These are phyloP conservation scores for Exophiala bonariae DNA, from an alignment of 2,329 filamentous ascomycete species.

Conservation along the genomic window DNA sequence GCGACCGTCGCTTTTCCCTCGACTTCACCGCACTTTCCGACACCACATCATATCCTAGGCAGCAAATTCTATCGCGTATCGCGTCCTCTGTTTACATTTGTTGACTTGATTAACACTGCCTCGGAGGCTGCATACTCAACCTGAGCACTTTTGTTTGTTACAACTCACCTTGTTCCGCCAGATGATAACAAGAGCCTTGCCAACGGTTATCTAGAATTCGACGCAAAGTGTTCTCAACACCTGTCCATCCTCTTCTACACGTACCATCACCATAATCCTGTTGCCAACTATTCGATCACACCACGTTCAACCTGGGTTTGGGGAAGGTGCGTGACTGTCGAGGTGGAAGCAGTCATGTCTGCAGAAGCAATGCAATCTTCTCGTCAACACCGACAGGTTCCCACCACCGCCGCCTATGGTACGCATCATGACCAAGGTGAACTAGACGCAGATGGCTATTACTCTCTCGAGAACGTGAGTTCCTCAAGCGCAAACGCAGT, in stretches of 20 bases:
- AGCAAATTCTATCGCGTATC: too few species aligned
- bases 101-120: background rate
- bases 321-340: constrained; percentile 10
- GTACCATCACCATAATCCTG: too few species aligned
- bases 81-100: background rate
- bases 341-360: constrained; percentile 17
- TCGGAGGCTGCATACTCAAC: too few species aligned
- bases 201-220: too few species aligned
- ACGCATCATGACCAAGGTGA: constrained; percentile 9
- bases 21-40: background rate
- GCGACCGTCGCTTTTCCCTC: background rate
- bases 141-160: too few species aligned
- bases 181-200: too few species aligned
- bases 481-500: background rate
- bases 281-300: background rate
- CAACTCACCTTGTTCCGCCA: too few species aligned
- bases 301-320: background rate
- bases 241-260: too few species aligned
- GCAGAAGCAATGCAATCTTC: constrained; percentile 19
- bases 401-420: constrained; percentile 15
- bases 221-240: too few species aligned
- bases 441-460: constrained; percentile 16
- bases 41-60: background rate
- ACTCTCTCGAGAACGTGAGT: constrained; percentile 18
- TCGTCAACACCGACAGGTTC: constrained; percentile 19